phyloP scores from a whole-genome alignment of 2,329 filamentous ascomycete genomes.

The Colletotrichum theobromicola region DNA sequence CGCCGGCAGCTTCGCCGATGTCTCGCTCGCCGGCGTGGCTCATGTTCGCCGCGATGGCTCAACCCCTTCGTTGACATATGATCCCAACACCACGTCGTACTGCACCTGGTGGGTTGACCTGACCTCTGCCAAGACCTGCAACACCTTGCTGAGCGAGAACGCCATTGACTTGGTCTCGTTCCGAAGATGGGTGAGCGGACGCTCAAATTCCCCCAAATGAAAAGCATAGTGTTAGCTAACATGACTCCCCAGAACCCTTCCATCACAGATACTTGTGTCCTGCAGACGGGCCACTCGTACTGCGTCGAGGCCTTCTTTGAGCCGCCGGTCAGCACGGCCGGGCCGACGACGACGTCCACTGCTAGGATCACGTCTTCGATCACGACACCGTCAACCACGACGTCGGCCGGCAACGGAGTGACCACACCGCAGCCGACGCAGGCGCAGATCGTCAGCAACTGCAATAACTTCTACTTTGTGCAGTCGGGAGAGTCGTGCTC shows the following conservation, averaged over 20 bases:
- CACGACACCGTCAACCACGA: neutral
- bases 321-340: neutral
- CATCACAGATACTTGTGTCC: constrained; percentile 1
- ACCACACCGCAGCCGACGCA: neutral
- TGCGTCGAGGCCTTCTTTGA: constrained; percentile 13
- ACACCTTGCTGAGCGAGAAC: neutral
- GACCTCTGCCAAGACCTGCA: neutral
- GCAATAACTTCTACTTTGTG: constrained; percentile 17
- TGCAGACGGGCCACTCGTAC: constrained; percentile 1
- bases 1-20: neutral
- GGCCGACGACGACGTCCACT: neutral
- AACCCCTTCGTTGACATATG: neutral
- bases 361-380: neutral
- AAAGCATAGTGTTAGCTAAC: neutral
- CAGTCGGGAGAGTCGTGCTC: neutral
- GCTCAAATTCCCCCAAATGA: neutral
- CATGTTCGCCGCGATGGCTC: neutral
- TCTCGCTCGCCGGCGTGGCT: neutral
- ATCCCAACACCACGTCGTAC: neutral
- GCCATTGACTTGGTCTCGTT: neutral
- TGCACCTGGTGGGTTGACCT: neutral
- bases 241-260: constrained; percentile 2
- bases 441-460: constrained; percentile 8
- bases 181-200: neutral
- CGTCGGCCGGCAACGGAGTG: neutral